phyloP scores from a whole-genome alignment of 768 basidiomycete genomes.

The Tephrocybe rancida region DNA sequence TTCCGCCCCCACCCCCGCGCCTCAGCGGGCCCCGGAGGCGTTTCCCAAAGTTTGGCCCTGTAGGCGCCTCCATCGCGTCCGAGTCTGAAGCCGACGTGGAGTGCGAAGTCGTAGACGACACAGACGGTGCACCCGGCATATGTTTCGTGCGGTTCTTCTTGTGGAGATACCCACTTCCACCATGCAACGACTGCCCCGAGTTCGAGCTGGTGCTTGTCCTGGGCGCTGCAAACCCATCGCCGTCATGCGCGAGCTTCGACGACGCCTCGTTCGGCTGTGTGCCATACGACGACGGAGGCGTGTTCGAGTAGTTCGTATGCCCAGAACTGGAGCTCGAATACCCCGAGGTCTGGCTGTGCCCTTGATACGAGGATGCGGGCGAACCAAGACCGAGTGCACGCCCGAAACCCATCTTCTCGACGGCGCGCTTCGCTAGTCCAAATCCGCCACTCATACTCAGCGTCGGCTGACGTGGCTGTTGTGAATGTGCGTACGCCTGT shows the following conservation, averaged over 20 bases:
- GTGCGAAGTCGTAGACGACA: conserved; percentile 44
- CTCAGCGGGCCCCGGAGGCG: conserved; percentile 57
- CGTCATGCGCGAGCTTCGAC: conserved; percentile 15
- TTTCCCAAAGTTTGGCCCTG: conserved; percentile 56
- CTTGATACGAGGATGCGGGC: conserved; percentile 36
- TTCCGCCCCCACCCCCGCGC: conserved; percentile 30
- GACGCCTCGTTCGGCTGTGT: conserved; percentile 12
- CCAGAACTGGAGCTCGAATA: conserved; percentile 38
- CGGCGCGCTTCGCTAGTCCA: conserved; percentile 75
- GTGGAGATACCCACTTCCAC: conserved; percentile 6
- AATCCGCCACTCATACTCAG: conserved; percentile 72
- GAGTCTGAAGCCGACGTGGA: conserved; percentile 23
- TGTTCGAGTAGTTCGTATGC: conserved; percentile 13
- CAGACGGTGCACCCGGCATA: conserved; percentile 64
- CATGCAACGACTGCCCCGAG: conserved; percentile 17
- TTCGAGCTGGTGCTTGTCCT: conserved; percentile 16
- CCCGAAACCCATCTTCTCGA: conserved; percentile 65
- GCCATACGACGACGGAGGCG: conserved; percentile 39
- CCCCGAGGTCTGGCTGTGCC: conserved; percentile 28
- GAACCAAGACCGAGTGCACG: conserved; percentile 56
- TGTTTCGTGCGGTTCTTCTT: conserved; percentile 45
- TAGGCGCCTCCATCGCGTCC: conserved; percentile 36
- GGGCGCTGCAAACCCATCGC: conserved; percentile 3
- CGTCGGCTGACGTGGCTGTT: conserved; percentile 58
- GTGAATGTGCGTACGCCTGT: not conserved